A percentile compares a stretch with the other conserved stretches of the same genome.
These are phyloP conservation scores for Syzygium syzygioides DNA, from an alignment of 441 rosid genomes.

Conservation along the genomic window DNA sequence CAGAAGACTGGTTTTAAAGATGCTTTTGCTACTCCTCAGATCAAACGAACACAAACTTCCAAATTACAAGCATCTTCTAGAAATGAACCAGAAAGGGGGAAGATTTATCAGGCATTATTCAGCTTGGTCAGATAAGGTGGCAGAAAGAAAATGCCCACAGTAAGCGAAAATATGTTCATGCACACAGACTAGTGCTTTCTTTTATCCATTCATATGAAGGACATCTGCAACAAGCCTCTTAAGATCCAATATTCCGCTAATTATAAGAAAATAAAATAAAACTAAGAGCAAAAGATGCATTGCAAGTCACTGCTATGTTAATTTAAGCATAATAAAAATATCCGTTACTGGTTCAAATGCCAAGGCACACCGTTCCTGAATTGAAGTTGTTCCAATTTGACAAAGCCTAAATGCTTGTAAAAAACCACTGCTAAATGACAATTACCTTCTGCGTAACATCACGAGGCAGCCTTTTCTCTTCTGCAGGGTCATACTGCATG, in stretches of 20 bases:
- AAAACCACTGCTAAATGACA: background rate
- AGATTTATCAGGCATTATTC: background rate
- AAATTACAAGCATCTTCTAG: background rate
- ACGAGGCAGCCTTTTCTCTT: constrained; percentile 22
- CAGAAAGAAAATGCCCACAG: background rate
- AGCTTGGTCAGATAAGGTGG: background rate
- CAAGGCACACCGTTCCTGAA: background rate
- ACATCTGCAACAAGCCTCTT: background rate
- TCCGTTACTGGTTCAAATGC: background rate
- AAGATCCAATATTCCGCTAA: background rate
- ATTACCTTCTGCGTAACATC: constrained; percentile 59
- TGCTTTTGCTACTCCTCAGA: background rate
- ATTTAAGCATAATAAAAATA: background rate
- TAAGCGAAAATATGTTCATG: background rate
- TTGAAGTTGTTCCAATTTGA: background rate
- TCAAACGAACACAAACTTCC: background rate
- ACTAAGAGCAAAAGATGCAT: background rate
- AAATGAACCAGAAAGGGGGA: background rate
- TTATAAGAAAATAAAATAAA: background rate
- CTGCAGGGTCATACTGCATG: constrained; percentile 57
- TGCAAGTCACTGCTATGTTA: background rate
- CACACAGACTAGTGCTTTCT: background rate
- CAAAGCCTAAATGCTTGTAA: background rate
- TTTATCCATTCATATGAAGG: background rate
- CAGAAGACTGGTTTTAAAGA: background rate